Base-by-base conservation (phyloP, 2,329 filamentous ascomycete species). In the Hirsutella minnesotensis region DNA sequence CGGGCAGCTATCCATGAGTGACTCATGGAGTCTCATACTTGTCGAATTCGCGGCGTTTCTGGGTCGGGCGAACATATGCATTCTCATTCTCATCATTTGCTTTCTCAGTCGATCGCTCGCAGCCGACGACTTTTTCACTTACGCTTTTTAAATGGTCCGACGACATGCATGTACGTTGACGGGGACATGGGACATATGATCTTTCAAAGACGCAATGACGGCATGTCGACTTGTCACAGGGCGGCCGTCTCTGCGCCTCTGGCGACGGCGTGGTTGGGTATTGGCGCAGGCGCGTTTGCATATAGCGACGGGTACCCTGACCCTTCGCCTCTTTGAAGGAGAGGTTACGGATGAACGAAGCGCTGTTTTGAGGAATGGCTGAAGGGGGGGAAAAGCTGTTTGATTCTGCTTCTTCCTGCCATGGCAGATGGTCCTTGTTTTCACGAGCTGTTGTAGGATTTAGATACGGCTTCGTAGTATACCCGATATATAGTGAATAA, bases 1-100 rank as follows among this genome's bases (percentile, higher is more conserved):
- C 61, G 43, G 59, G 52, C 38, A 52, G 63, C 41, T 73, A 73
- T 49, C 62, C 67, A 41, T 56, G 47, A 51, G 10, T 43, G 20
- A 30, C 36, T 36, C 40, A 30, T 22, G 38, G 12, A 42, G 22
- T 22, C n/a, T 36, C 38, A 33, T 18, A 21, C 24, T 16, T 38
- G 49, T 47, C 38, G 33, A 47, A 24, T 40, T 36, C 44, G 45
- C 48, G 53, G 53, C 51, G 54, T 55, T 44, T 53, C 34, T 47
- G 44, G 47, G 49, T 43, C 39, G 45, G 16, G 9, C 13, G 44
- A 46, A 42, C 48, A 46, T 49, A 52, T 45, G 45, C 39, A 27
- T 21, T 16, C 7, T 13, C 35, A 16, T 43, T 47, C 44, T 46
- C 43, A 44, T 40, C 42, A 44, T 44, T 45, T 40, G 36, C 47